phyloP scores from a whole-genome alignment of 2,329 filamentous ascomycete species.

The Fusarium sp. region DNA sequence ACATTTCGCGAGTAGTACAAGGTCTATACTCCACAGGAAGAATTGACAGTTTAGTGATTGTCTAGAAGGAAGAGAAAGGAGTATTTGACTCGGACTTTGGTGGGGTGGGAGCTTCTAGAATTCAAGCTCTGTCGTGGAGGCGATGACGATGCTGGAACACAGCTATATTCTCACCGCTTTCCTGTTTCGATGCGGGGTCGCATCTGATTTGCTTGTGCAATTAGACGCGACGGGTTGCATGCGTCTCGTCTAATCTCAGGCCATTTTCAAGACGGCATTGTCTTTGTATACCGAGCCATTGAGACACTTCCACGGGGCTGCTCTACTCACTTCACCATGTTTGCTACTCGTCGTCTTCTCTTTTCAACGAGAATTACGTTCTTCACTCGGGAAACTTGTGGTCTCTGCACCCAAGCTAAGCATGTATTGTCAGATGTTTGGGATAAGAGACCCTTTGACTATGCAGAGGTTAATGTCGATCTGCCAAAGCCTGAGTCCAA shows the following conservation, averaged over 20 bases:
- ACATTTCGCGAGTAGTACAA: conserved; percentile 58
- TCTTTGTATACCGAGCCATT: background rate
- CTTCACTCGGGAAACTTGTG: conserved; percentile 78
- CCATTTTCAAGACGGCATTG: conserved; percentile 17
- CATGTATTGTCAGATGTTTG: conserved; percentile 74
- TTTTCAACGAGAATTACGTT: conserved; percentile 75
- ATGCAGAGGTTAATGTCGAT: conserved; percentile 77
- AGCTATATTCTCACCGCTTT: conserved; percentile 49
- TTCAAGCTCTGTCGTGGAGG: conserved; percentile 29
- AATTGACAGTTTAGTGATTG: conserved; percentile 8
- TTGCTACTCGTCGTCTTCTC: conserved; percentile 59
- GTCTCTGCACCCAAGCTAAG: conserved; percentile 76
- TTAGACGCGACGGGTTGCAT: conserved; percentile 7
- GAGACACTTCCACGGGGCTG: background rate
- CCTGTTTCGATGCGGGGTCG: conserved; percentile 48
- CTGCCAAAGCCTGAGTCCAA: conserved; percentile 71
- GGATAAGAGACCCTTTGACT: conserved; percentile 73
- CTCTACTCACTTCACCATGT: conserved; percentile 54
- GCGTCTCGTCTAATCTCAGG: conserved; percentile 15
- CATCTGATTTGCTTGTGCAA: conserved; percentile 4
- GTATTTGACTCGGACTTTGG: conserved; percentile 28
- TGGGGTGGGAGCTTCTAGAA: conserved; percentile 57
- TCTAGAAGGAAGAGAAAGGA: background rate
- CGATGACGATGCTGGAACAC: conserved; percentile 42
- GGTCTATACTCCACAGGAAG: background rate